These are phyloP conservation scores for Pythium brachiatum DNA, from an alignment of 352 stramenopile species.

Conservation along the genomic window DNA sequence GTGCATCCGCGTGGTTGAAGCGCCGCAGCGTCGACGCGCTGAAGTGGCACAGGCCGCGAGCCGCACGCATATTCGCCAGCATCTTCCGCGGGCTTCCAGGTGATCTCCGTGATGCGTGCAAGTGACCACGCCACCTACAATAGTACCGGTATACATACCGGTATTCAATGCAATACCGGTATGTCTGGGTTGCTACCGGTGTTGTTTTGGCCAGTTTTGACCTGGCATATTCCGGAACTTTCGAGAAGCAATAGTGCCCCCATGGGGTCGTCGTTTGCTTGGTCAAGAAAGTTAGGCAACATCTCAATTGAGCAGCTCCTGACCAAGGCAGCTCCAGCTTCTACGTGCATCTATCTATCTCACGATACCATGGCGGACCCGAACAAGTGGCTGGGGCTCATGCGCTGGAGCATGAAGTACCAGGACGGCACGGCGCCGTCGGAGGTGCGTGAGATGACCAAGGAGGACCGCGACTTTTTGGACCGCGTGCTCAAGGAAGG, in stretches of 20 bases:
- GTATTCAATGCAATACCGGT: constrained; percentile 13
- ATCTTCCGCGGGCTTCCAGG: constrained; percentile 3
- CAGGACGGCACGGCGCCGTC: constrained; percentile 72
- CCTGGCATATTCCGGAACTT: constrained; percentile 22
- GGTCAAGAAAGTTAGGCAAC: background rate
- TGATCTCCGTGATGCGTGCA: background rate
- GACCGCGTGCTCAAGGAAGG: constrained; percentile 84
- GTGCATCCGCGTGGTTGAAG: constrained; percentile 14
- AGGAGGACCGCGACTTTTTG: constrained; percentile 75
- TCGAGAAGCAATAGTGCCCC: constrained; percentile 30
- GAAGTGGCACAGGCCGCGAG: background rate
- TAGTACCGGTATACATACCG: constrained; percentile 5
- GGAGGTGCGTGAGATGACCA: constrained; percentile 61
- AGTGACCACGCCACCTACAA: background rate
- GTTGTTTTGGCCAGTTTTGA: background rate
- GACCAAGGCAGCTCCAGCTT: background rate
- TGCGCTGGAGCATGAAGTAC: constrained; percentile 90
- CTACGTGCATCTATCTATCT: background rate
- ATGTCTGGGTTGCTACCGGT: background rate
- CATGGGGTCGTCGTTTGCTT: constrained; percentile 7
- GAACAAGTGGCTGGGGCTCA: constrained; percentile 86
- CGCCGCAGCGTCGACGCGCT: constrained; percentile 3
- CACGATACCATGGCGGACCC: constrained; percentile 48
- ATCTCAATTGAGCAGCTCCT: constrained; percentile 15
- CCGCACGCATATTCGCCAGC: background rate